These are phyloP conservation scores for Fusarium devonianum DNA, from an alignment of 2,329 filamentous ascomycete genomes.

Conservation along the genomic window DNA sequence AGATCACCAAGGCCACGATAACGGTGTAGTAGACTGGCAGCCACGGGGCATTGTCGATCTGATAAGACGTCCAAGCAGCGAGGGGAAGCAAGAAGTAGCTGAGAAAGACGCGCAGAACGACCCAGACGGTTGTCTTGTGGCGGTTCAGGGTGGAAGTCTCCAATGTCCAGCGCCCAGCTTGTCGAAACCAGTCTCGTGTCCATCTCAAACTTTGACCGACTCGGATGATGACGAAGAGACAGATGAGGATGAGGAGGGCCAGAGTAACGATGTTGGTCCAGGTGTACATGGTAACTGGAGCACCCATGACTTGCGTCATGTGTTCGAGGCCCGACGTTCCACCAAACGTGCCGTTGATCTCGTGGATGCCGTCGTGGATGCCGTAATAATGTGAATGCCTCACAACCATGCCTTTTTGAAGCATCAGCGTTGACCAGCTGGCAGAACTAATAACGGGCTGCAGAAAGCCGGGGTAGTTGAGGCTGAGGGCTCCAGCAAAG, in stretches of 20 bases:
- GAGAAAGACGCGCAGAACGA: constrained; percentile 71
- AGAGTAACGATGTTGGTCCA: constrained; percentile 75
- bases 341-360: constrained; percentile 68
- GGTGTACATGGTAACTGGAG: constrained; percentile 66
- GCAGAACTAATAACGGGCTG: constrained; percentile 72
- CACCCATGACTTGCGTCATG: constrained; percentile 73
- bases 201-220: constrained; percentile 40
- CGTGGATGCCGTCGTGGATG: constrained; percentile 66
- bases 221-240: constrained; percentile 64
- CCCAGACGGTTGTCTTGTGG: constrained; percentile 53
- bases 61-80: constrained; percentile 75
- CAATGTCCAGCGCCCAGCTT: constrained; percentile 44
- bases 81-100: constrained; percentile 79
- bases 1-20: constrained; percentile 45
- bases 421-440: constrained; percentile 73
- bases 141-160: constrained; percentile 37
- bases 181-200: constrained; percentile 51
- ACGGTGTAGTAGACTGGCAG: constrained; percentile 38
- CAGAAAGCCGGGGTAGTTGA: constrained; percentile 77
- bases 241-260: constrained; percentile 63
- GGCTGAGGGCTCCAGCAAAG: constrained; percentile 71
- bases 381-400: constrained; percentile 38
- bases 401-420: constrained; percentile 48
- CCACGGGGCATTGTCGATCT: constrained; percentile 53
- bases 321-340: constrained; percentile 65